phyloP scores from a whole-genome alignment of 257 asterid genomes.

The Solanum gandarillasii region DNA sequence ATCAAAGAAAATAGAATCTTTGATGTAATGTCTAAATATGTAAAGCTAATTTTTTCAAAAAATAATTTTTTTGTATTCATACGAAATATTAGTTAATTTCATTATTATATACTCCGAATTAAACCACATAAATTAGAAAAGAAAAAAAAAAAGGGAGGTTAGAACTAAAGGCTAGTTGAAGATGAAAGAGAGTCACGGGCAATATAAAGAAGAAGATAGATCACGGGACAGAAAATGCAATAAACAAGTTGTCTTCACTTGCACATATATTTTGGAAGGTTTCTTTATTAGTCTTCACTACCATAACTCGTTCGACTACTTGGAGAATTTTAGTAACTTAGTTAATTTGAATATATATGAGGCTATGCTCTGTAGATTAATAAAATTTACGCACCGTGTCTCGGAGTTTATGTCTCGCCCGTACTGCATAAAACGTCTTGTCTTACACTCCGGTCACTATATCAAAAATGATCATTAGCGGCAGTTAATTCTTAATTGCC shows the following conservation, averaged over 20 bases:
- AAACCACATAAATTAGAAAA: not conserved
- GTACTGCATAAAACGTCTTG: not conserved
- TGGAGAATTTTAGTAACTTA: not conserved
- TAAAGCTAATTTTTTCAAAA: not conserved
- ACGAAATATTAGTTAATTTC: too few species aligned
- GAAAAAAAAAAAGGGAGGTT: not conserved
- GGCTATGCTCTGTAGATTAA: not conserved
- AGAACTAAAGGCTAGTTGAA: not conserved
- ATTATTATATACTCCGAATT: not conserved
- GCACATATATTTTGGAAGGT: not conserved
- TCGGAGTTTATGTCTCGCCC: not conserved
- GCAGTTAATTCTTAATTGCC: too few species aligned
- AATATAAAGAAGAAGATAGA: not conserved
- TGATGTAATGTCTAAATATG: not conserved
- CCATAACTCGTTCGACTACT: not conserved
- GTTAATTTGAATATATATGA: too few species aligned
- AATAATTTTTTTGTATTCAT: too few species aligned
- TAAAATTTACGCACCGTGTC: rapidly evolving
- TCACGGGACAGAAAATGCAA: not conserved
- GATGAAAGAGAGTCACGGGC: not conserved
- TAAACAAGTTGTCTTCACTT: not conserved
- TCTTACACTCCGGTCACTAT: too few species aligned
- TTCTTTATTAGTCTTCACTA: not conserved
- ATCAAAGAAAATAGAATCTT: not conserved
- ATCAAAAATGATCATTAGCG: too few species aligned